phyloP scores from a whole-genome alignment of 1,284 basidiomycete species.

The Cystobasidiaceae sp. region DNA sequence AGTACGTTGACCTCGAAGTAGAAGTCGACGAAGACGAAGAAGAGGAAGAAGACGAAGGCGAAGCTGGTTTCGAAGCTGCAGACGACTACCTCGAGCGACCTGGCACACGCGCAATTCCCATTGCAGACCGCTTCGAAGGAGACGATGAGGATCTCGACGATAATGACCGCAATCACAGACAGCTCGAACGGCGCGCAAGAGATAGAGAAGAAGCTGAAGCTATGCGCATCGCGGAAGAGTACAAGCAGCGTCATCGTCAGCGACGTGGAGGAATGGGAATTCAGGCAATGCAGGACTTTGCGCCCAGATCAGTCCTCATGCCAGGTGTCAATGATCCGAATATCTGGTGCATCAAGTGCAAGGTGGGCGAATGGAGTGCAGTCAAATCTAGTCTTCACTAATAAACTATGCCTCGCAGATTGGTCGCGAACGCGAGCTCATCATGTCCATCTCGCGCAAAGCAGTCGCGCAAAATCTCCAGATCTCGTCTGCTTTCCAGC shows the following conservation, averaged over 20 bases:
- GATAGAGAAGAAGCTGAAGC: slow-evolving; percentile 77
- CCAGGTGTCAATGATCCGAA: slow-evolving; percentile 92
- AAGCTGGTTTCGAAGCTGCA: slow-evolving; percentile 45
- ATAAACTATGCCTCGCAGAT: no score
- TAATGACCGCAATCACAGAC: slow-evolving; percentile 62
- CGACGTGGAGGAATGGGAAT: slow-evolving; percentile 65
- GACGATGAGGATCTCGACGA: slow-evolving; percentile 56
- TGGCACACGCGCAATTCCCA: slow-evolving; percentile 18
- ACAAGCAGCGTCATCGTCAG: slow-evolving; percentile 70
- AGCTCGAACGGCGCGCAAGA: slow-evolving; percentile 67
- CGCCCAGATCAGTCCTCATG: slow-evolving; percentile 94
- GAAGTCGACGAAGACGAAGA: slow-evolving; percentile 71
- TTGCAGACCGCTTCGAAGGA: slow-evolving; percentile 62
- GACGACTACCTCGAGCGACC: slow-evolving; percentile 17
- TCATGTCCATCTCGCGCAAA: slow-evolving; percentile 92
- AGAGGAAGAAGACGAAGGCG: slow-evolving; percentile 58
- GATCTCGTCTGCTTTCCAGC: slow-evolving; percentile 89
- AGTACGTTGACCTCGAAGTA: slow-evolving; percentile 31
- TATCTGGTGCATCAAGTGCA: slow-evolving; percentile 91
- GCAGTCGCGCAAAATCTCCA: slow-evolving; percentile 73
- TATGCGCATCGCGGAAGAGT: slow-evolving; percentile 76
- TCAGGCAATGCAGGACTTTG: slow-evolving; percentile 59
- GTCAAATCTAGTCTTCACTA: no score
- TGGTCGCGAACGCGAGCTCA: slow-evolving; percentile 85
- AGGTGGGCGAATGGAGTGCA: no score